A percentile compares a stretch with the other conserved stretches of the same genome.
Conservation (phyloP, 2,329 filamentous ascomycete species). For the Colletotrichum costaricense region DNA sequence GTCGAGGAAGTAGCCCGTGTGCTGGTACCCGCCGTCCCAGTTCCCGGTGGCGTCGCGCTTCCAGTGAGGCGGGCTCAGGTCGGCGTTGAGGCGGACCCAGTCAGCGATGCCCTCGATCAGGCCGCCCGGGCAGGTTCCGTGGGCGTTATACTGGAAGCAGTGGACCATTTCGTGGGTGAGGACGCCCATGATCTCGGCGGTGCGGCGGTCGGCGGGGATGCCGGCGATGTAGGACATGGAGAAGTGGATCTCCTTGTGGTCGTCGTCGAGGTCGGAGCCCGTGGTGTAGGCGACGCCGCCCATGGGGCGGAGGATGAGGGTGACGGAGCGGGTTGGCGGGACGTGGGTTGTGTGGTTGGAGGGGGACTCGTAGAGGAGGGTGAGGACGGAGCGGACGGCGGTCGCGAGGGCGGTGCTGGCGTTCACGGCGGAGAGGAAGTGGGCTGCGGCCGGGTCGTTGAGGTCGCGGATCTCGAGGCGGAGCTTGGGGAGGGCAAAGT, state of each 20-base stretch:
- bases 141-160: constrained; percentile 86
- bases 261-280: constrained; percentile 79
- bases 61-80: constrained; percentile 87
- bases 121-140: constrained; percentile 73
- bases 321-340: constrained; percentile 84
- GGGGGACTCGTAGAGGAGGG: constrained; percentile 74
- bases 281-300: constrained; percentile 90
- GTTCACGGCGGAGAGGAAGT: constrained; percentile 77
- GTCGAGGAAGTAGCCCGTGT: constrained; percentile 90
- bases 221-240: constrained; percentile 78
- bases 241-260: constrained; percentile 95
- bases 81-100: constrained; percentile 84
- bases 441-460: constrained; percentile 66
- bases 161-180: constrained; percentile 94
- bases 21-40: constrained; percentile 94
- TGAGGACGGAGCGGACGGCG: constrained; percentile 76
- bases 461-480: constrained; percentile 71
- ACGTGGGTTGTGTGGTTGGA: constrained; percentile 52
- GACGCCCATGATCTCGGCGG: constrained; percentile 81
- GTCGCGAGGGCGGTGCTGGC: constrained; percentile 69
- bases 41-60: constrained; percentile 64
- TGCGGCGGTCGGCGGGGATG: constrained; percentile 55
- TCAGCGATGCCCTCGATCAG: constrained; percentile 93
- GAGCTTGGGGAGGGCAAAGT: constrained; percentile 60
- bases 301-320: constrained; percentile 83